These are phyloP conservation scores for Aegilops speltoides DNA, from an alignment of 176 grass and related monocot species.

Conservation along the genomic window DNA sequence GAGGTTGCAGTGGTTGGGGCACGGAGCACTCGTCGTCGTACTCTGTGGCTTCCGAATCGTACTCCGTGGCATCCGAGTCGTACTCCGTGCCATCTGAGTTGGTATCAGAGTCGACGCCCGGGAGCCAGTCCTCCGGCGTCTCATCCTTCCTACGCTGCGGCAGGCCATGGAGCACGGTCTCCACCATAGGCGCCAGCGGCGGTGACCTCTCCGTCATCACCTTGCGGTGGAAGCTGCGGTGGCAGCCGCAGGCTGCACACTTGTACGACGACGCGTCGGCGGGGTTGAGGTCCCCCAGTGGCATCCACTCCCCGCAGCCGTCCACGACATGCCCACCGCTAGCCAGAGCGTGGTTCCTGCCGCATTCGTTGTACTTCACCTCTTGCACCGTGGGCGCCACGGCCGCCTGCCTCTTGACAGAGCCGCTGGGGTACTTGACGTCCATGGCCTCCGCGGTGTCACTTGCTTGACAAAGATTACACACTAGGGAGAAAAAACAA, in stretches of 20 bases:
- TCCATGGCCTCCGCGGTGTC: no score
- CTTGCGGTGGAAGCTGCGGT: constrained; percentile 80
- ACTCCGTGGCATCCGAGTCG: constrained; percentile 42
- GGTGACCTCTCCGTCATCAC: no score
- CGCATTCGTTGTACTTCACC: no score
- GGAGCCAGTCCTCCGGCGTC: constrained; percentile 28
- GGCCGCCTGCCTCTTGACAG: no score
- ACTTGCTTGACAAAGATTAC: no score
- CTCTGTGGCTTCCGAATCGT: constrained; percentile 35
- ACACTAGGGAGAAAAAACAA: no score
- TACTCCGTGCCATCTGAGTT: constrained; percentile 45
- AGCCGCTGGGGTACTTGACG: no score
- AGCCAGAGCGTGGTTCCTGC: no score
- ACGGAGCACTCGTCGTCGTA: constrained; percentile 53
- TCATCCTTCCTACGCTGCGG: constrained; percentile 21
- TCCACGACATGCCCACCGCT: no score
- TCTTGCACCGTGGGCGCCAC: no score
- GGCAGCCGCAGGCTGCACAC: constrained; percentile 84
- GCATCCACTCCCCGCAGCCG: no score
- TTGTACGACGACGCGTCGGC: not conserved
- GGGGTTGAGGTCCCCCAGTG: no score
- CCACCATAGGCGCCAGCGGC: not conserved
- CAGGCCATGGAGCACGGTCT: not conserved
- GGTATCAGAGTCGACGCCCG: constrained; percentile 40
- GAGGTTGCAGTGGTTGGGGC: constrained; percentile 27